Evolutionary conservation across 2,329 filamentous ascomycete species (phyloP).

Genomic region (Colletotrichum karsti): DNA sequence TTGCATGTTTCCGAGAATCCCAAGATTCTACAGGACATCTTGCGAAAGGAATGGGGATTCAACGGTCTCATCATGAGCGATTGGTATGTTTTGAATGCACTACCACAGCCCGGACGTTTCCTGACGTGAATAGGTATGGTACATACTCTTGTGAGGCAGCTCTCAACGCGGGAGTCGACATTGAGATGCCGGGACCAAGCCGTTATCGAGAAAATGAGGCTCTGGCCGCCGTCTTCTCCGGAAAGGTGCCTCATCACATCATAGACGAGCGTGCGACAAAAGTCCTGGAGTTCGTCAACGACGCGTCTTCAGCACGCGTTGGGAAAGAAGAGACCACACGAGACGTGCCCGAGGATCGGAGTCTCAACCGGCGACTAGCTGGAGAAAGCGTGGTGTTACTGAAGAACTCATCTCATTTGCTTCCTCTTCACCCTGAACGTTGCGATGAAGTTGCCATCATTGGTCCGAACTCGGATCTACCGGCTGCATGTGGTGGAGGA

Average conservation of each 20-base stretch:
- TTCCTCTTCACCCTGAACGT: conserved; percentile 69
- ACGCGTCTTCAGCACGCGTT: conserved; percentile 59
- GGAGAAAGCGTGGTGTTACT: conserved; percentile 76
- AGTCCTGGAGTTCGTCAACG: conserved; percentile 66
- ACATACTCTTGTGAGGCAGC: conserved; percentile 63
- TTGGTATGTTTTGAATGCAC: conserved; percentile 34
- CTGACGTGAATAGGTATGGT: conserved; percentile 50
- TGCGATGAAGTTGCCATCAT: conserved; percentile 56
- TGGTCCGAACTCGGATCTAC: conserved; percentile 64
- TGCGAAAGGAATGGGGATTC: conserved; percentile 66
- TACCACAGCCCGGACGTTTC: rapidly evolving
- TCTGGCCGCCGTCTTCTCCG: conserved; percentile 60
- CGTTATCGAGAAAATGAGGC: conserved; percentile 58
- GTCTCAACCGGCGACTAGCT: conserved; percentile 70
- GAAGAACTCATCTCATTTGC: conserved; percentile 71
- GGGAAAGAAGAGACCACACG: conserved; percentile 61
- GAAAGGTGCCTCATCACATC: conserved; percentile 62
- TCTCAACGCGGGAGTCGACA: conserved; percentile 61
- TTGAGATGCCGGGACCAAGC: conserved; percentile 68
- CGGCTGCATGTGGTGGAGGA: conserved; percentile 70
- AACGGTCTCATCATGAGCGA: conserved; percentile 67
- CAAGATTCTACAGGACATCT: conserved; percentile 57
- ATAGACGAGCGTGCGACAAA: conserved; percentile 65
- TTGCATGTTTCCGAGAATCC: conserved; percentile 62
- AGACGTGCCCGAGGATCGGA: conserved; percentile 69